Conservation (phyloP, 2,329 filamentous ascomycete genomes). For the Botrytis byssoidea region DNA sequence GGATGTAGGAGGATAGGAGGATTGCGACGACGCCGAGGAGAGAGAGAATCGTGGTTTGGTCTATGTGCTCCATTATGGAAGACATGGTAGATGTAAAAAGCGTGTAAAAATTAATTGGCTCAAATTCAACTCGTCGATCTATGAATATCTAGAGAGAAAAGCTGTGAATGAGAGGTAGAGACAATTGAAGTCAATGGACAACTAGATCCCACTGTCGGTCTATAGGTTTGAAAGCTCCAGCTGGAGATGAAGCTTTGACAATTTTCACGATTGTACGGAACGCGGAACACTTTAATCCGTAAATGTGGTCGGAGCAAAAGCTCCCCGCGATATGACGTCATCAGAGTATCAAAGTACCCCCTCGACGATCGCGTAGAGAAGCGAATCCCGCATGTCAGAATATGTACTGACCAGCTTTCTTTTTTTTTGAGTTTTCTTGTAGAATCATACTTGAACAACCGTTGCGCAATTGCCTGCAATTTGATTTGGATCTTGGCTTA, state of each 20-base stretch:
- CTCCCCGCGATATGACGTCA: background rate
- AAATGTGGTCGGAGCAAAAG: background rate
- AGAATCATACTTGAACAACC: background rate
- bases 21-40: slow-evolving; percentile 56
- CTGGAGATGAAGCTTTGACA: background rate
- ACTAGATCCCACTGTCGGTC: background rate
- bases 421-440: no score
- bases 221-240: background rate
- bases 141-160: background rate
- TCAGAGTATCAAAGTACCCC: background rate
- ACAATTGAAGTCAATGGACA: background rate
- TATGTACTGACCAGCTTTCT: background rate
- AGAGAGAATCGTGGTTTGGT: slow-evolving; percentile 58
- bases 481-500: accelerated
- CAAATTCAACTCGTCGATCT: background rate
- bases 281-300: background rate
- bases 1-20: slow-evolving; percentile 48
- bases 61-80: slow-evolving; percentile 47
- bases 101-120: background rate
- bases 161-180: background rate
- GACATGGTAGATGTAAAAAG: slow-evolving; percentile 10
- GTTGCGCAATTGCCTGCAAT: no score
- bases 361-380: background rate
- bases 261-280: background rate
- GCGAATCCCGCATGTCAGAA: background rate